Base-by-base conservation (phyloP, 371 early-diverging fungal species). In the Mortierella sp. region DNA sequence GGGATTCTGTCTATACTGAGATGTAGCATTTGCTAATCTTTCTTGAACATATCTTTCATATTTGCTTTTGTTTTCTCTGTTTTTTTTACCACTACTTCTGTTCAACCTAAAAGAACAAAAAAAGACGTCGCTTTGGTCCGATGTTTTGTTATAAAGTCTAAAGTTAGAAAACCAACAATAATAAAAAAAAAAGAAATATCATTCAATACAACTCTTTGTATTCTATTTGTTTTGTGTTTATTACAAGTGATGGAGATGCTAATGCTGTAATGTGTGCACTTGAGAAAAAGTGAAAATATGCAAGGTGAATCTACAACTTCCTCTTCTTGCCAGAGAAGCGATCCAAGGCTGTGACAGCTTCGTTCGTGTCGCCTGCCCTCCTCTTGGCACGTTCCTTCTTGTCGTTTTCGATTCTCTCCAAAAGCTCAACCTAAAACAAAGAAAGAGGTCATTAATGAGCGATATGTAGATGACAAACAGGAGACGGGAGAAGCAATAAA, bases 391-490 rank as follows among this genome's bases (percentile, higher is more conserved):
- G 76, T 47, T 81, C 85, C 65, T 85, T 83, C 83, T 84, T 83
- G 58, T 88, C 88, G 71, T 84, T 84, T 39, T 87, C 87, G 54
- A 88, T 62, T 28, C 83, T 75, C 69, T 87, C 88, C 66, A 85
- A 60, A 20, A 86, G 68, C 26, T 77, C 77, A 62, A 84, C 80
- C 86, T 85, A 70, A 37, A 45, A 54, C 4, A 45, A 45, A 35
- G n/a, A 64, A 60, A 60, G 47, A 70, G 20, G 18, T 37, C 20
- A 12, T 37, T 37, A 58, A 60, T 60, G 58, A 39, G 61, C 2
- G 45, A 43, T 11, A 43, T 43, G 45, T 35, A 35, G 35, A 35
- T 30, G 30, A 30, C 30, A 30, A 4, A 30, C 30, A 30, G 30
- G 30, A 30, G 30, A 30, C 30, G 4, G 30, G 30, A 30, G 30